phyloP scores from a whole-genome alignment of 2,329 filamentous ascomycete genomes.

The Ophiostoma sp. region DNA sequence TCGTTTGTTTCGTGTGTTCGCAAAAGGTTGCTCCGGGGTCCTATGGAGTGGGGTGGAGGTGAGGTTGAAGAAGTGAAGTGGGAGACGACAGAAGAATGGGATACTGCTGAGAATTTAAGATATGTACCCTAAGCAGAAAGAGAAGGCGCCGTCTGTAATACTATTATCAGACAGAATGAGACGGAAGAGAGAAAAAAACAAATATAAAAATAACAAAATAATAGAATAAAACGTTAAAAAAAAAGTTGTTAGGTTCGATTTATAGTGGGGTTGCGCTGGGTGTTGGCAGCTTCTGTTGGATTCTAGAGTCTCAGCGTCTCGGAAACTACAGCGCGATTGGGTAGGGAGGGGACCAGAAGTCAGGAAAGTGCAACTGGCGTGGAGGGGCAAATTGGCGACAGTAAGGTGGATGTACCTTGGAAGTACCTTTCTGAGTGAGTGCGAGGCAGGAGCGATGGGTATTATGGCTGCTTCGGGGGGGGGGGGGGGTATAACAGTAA shows the following conservation, averaged over 20 bases:
- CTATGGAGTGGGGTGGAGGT: conserved; percentile 10
- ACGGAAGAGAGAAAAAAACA: background rate
- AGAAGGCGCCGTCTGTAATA: background rate
- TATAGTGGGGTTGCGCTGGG: conserved; percentile 8
- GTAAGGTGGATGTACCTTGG: background rate
- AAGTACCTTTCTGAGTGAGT: background rate
- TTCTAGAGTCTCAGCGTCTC: background rate
- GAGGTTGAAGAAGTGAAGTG: conserved; percentile 13
- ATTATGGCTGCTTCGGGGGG: background rate
- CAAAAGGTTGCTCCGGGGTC: background rate
- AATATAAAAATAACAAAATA: background rate
- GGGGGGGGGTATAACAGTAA: background rate
- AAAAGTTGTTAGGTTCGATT: conserved; percentile 1
- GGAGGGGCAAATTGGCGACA: conserved; percentile 7
- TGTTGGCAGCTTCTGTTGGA: conserved; percentile 14
- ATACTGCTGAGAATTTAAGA: conserved; percentile 13
- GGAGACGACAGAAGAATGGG: conserved; percentile 1
- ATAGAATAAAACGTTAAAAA: background rate
- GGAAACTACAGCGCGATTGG: conserved; percentile 1
- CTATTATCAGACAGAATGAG: background rate
- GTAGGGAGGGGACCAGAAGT: conserved; percentile 6
- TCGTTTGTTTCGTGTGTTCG: conserved; percentile 3
- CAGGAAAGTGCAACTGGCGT: conserved; percentile 11
- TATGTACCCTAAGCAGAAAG: conserved; percentile 2
- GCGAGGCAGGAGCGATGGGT: conserved; percentile 16